A percentile compares a stretch with the other conserved stretches of the same genome.
These are phyloP conservation scores for Marasmius oreades DNA, from an alignment of 1,284 basidiomycete species.

Conservation along the genomic window DNA sequence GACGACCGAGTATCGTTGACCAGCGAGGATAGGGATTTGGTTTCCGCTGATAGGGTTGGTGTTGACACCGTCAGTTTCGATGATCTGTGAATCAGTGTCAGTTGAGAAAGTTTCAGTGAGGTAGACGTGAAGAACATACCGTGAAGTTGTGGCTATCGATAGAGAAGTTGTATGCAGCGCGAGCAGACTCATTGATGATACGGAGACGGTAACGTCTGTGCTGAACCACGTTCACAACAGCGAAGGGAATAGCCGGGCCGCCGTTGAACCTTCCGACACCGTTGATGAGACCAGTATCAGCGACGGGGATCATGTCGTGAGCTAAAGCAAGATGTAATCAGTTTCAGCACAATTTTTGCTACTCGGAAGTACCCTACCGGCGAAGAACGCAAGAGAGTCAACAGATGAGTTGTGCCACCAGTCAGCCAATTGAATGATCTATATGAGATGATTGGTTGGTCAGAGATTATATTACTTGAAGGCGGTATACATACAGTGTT, in stretches of 20 bases:
- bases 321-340: slow-evolving; percentile 22
- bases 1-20: slow-evolving; percentile 24
- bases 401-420: slow-evolving; percentile 25
- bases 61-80: slow-evolving; percentile 27
- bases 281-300: slow-evolving; percentile 29
- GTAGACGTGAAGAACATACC: not conserved
- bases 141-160: slow-evolving; percentile 38
- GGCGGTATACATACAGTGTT: slow-evolving; percentile 13
- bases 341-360: slow-evolving; percentile 7
- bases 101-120: slow-evolving; percentile 30
- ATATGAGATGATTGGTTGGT: slow-evolving; percentile 1
- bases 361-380: not conserved
- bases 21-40: slow-evolving; percentile 22
- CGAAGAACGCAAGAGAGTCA: not conserved
- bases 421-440: slow-evolving; percentile 19
- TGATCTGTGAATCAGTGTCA: slow-evolving; percentile 18
- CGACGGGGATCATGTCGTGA: slow-evolving; percentile 26
- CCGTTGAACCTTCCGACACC: slow-evolving; percentile 34
- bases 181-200: slow-evolving; percentile 45
- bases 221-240: slow-evolving; percentile 30
- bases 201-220: slow-evolving; percentile 42
- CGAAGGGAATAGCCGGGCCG: slow-evolving; percentile 29
- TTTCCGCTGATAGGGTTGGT: slow-evolving; percentile 24
- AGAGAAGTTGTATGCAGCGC: slow-evolving; percentile 33
- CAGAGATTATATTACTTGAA: slow-evolving; percentile 21